Base-by-base conservation (phyloP, 2,329 filamentous ascomycete species). In the Aspergillus ochraceus region DNA sequence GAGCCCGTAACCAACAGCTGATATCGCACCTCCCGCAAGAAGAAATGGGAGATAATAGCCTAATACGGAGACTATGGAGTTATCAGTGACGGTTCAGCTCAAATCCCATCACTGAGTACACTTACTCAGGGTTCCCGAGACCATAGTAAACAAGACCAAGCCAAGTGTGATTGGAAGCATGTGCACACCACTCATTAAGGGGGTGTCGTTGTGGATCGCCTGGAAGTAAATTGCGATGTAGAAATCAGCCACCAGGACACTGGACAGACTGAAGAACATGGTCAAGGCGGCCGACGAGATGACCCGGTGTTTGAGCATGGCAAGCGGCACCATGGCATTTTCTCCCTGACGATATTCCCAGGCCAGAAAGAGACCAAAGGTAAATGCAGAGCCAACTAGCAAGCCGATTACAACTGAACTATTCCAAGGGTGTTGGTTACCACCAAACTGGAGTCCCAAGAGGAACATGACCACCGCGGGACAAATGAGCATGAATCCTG, bases 141-240 rank as follows among this genome's bases (percentile, higher is more conserved):
- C 14, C 49, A 51, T 51, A 14, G 49, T 51, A 30, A 51, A 51
- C 14, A 51, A 2, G 22, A 51, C 49, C 49, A 51, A 29, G 19
- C 49, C 49, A 12, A 51, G 49, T 1, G 49, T 78, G 26, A 68
- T 69, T 1, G 78, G 77, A 3, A 80, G 66, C 26, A 76, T 63
- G 17, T 75, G 66, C 0, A 79, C 71, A 2, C 78, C 79, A 54
- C 75, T 77, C 59, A 76, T 70, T 5, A 76, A 60, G 0, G 77
- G 74, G 0, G 71, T 67, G 10, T 71, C 69, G 9, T 71, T 68
- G 20, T 67, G 70, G 6, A 80, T 73, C 4, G 73, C 70, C 52
- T 81, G 79, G 56, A 80, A 80, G 57, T 77, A 80, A 1, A 79
- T 68, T 5, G 74, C 64, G n/a, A 77, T 63, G 56, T 75, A 77